Percentiles rank a stretch among this genome's conserved stretches.
Evolutionary conservation across 2,329 filamentous ascomycete genomes (phyloP).

Genomic region (Raffaelea deltoideospora): DNA sequence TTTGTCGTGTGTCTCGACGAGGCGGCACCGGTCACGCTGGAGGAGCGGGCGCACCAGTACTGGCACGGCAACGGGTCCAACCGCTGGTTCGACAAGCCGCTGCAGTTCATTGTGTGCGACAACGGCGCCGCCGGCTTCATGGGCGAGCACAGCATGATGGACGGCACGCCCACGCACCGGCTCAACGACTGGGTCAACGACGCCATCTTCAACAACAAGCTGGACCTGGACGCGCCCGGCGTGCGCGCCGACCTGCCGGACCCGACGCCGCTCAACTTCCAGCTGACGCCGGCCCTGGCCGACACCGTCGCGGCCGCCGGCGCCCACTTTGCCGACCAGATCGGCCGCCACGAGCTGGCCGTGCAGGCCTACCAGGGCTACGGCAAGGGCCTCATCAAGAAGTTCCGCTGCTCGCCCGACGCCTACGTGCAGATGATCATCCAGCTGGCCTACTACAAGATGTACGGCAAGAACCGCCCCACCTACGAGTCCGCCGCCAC

Average conservation of each 20-base stretch:
- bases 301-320: constrained; percentile 65
- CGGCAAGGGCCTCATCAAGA: constrained; percentile 97
- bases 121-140: constrained; percentile 96
- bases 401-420: constrained; percentile 96
- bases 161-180: constrained; percentile 92
- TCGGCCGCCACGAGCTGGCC: constrained; percentile 75
- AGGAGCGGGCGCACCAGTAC: constrained; percentile 90
- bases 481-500: constrained; percentile 96
- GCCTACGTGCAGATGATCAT: constrained; percentile 98
- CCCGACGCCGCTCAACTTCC: constrained; percentile 63
- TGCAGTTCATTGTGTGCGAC: constrained; percentile 96
- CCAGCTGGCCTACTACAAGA: constrained; percentile 95
- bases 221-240: constrained; percentile 68
- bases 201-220: constrained; percentile 84
- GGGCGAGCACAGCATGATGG: constrained; percentile 99
- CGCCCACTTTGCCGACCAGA: constrained; percentile 65
- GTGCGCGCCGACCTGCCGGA: constrained; percentile 75
- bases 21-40: constrained; percentile 76
- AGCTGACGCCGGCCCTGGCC: constrained; percentile 57
- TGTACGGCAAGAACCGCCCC: constrained; percentile 94
- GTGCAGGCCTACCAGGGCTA: constrained; percentile 96
- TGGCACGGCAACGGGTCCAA: constrained; percentile 97
- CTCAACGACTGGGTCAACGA: constrained; percentile 91
- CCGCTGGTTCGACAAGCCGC: constrained; percentile 94
- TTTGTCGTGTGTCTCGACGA: constrained; percentile 93